Evolutionary conservation across 352 stramenopile genomes (phyloP).

Genomic region (Stramenopiles sp.): DNA sequence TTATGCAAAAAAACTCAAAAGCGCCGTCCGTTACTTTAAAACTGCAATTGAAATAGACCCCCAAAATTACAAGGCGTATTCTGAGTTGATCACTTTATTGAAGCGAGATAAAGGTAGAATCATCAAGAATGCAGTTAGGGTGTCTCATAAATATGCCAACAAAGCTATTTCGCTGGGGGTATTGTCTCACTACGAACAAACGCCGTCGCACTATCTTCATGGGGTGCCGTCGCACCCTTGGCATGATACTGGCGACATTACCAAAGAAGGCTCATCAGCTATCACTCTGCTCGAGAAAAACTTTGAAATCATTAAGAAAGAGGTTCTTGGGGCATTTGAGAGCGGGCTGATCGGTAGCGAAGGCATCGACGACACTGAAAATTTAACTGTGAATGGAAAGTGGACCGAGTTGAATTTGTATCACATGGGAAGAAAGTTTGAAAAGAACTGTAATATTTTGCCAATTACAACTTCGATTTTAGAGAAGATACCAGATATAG

Average conservation of each 20-base stretch:
- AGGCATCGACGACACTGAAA: not conserved
- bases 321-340: not conserved
- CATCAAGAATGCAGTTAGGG: not conserved
- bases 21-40: not conserved
- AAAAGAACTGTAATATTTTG: slow-evolving; percentile 6
- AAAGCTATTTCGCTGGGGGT: not conserved
- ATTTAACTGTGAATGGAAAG: not conserved
- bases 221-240: not conserved
- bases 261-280: not conserved
- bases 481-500: not conserved
- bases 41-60: not conserved
- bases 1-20: not conserved
- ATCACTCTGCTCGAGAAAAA: not conserved
- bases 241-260: not conserved
- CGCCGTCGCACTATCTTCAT: not conserved
- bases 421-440: slow-evolving; percentile 4
- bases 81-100: not conserved
- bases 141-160: not conserved
- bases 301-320: not conserved
- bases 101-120: not conserved
- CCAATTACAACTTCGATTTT: not conserved
- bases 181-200: not conserved
- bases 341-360: not conserved
- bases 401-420: slow-evolving; percentile 1
- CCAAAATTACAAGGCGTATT: not conserved